These are phyloP conservation scores for Neonectria hederae DNA, from an alignment of 2,329 filamentous ascomycete genomes.

Conservation along the genomic window DNA sequence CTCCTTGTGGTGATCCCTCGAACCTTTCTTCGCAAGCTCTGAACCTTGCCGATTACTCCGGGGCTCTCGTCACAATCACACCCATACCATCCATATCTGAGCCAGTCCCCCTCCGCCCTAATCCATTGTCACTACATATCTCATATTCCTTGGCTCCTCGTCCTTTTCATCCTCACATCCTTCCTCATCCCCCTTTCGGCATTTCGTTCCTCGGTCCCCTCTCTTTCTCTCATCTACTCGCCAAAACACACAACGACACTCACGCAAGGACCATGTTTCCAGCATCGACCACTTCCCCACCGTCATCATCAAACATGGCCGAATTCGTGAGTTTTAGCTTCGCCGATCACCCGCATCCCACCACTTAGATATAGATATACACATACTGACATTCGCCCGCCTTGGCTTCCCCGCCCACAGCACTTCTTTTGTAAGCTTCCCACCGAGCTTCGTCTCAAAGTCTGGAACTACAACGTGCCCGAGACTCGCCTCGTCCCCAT, in stretches of 20 bases:
- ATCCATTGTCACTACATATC: background rate
- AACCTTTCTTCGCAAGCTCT: background rate
- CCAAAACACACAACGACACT: background rate
- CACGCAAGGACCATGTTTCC: slow-evolving; percentile 5
- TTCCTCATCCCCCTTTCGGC: background rate
- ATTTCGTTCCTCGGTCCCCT: background rate
- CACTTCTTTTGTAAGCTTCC: slow-evolving; percentile 55
- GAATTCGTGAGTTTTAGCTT: slow-evolving; percentile 26
- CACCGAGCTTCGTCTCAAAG: slow-evolving; percentile 57
- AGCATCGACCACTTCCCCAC: slow-evolving; percentile 4
- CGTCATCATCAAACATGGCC: slow-evolving; percentile 10
- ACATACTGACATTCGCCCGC: slow-evolving; percentile 19
- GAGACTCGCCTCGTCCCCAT: slow-evolving; percentile 55
- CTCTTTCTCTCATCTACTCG: background rate
- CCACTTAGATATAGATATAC: background rate
- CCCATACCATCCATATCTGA: slow-evolving; percentile 2
- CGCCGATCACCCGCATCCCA: slow-evolving; percentile 23
- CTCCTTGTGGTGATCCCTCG: slow-evolving; percentile 17
- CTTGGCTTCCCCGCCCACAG: slow-evolving; percentile 40
- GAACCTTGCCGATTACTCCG: slow-evolving; percentile 7
- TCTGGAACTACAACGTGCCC: slow-evolving; percentile 58
- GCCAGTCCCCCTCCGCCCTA: background rate
- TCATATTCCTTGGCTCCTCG: background rate
- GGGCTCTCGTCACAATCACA: background rate
- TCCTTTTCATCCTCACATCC: background rate